Conservation (phyloP, 2,329 filamentous ascomycete species). For the Botryosphaeria dothidea region DNA sequence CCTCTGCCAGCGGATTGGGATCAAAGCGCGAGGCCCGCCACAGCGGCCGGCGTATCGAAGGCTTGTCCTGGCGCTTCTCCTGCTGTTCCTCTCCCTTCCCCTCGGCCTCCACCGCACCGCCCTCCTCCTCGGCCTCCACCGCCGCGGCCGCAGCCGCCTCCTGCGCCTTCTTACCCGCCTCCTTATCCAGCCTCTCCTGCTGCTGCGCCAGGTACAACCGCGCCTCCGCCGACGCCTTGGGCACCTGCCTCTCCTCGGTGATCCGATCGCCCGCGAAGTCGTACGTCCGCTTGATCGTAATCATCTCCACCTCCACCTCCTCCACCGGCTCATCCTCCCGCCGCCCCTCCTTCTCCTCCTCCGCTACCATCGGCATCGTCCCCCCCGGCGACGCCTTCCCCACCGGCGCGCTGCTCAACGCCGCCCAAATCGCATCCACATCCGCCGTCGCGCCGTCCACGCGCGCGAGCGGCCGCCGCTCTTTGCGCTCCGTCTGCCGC, state of each 20-base stretch:
- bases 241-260: constrained; percentile 70
- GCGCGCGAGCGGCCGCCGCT: constrained; percentile 54
- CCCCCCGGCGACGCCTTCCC: constrained; percentile 15
- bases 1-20: constrained; percentile 49
- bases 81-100: background rate
- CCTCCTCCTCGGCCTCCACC: background rate
- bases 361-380: constrained; percentile 18
- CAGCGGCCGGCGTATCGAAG: constrained; percentile 39
- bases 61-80: background rate
- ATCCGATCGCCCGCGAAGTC: constrained; percentile 74
- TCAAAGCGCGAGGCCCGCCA: constrained; percentile 53
- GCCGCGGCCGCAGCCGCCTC: constrained; percentile 33
- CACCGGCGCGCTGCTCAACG: constrained; percentile 58
- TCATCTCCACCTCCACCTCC: constrained; percentile 39
- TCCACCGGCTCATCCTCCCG: constrained; percentile 19
- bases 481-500: constrained; percentile 65
- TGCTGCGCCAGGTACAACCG: constrained; percentile 51
- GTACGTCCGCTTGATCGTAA: constrained; percentile 71
- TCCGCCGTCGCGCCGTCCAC: constrained; percentile 67
- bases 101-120: background rate
- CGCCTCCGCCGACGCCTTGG: constrained; percentile 57
- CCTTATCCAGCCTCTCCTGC: constrained; percentile 23
- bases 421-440: constrained; percentile 69
- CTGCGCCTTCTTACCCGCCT: constrained; percentile 33
- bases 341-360: constrained; percentile 1